Conservation (phyloP, 169 alveolate genomes). For the Eimeria zaria region DNA sequence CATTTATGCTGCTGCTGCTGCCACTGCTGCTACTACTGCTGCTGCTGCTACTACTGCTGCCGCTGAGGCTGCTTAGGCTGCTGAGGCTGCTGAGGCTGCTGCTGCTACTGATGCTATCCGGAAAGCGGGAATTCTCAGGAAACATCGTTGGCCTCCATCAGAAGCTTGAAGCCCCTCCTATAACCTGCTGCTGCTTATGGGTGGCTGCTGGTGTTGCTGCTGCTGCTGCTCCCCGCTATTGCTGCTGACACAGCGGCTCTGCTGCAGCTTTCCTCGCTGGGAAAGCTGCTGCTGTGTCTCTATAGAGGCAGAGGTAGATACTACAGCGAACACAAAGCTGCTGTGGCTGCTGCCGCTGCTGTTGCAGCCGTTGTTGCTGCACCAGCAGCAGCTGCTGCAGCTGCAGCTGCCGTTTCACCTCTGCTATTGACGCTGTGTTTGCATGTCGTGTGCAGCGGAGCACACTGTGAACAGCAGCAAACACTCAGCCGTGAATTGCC, state of each 20-base stretch:
- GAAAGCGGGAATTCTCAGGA: background rate
- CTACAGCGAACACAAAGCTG: background rate
- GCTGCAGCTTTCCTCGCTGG: background rate
- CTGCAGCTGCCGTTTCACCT: background rate
- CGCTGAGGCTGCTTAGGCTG: background rate
- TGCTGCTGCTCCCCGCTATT: background rate
- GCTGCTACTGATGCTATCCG: background rate
- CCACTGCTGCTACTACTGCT: background rate
- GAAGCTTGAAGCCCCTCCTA: background rate
- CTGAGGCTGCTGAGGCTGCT: slow-evolving; percentile 21
- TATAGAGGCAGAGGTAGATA: too few species aligned
- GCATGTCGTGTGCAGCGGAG: background rate
- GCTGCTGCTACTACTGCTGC: background rate
- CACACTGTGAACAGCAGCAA: background rate
- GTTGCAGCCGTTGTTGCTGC: background rate
- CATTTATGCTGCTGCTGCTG: background rate
- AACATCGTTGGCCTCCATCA: slow-evolving; percentile 16
- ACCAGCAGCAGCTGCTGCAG: background rate
- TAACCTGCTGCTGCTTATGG: background rate
- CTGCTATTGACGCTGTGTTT: background rate
- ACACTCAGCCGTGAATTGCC: background rate
- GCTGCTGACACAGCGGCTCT: background rate
- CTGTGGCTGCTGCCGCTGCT: background rate
- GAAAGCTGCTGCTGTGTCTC: background rate
- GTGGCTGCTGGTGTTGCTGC: slow-evolving; percentile 17